Evolutionary conservation across 192 early-diverging fungal species (phyloP).

Genomic region (Coemansia sp.): DNA sequence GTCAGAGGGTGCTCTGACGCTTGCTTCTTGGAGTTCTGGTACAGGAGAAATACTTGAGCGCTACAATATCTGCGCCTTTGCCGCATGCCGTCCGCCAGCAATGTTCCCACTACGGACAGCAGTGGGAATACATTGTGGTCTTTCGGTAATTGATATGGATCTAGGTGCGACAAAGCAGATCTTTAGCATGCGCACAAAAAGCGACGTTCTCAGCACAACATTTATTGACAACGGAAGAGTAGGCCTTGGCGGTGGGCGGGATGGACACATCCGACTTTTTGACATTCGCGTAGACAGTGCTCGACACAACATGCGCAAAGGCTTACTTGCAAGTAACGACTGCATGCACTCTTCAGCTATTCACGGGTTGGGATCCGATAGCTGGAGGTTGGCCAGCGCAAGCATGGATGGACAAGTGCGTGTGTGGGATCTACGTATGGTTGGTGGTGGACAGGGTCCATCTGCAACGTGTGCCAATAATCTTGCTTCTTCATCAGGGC

Average conservation of each 20-base stretch:
- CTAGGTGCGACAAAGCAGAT: not conserved
- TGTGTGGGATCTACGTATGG: constrained; percentile 45
- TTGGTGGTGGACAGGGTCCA: constrained; percentile 1
- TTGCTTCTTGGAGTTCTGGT: not conserved
- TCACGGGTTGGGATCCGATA: constrained; percentile 28
- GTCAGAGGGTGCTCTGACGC: constrained; percentile 14
- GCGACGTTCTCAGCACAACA: constrained; percentile 35
- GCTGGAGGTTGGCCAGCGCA: constrained; percentile 24
- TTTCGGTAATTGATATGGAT: not conserved
- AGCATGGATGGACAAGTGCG: constrained; percentile 36
- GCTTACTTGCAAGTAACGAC: constrained; percentile 16
- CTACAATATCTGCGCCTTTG: constrained; percentile 7
- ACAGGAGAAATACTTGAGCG: not conserved
- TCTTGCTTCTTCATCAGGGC: not conserved
- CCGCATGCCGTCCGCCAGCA: constrained; percentile 6
- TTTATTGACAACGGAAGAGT: constrained; percentile 19
- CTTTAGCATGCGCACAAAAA: constrained; percentile 17
- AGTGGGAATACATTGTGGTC: constrained; percentile 4
- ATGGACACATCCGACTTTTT: constrained; percentile 39
- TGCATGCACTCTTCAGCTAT: constrained; percentile 23
- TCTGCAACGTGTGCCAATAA: not conserved
- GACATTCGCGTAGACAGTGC: constrained; percentile 18
- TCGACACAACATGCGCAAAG: constrained; percentile 12
- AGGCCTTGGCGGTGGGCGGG: constrained; percentile 38
- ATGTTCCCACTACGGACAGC: not conserved